Base-by-base conservation (phyloP, 2,329 filamentous ascomycete genomes). In the Colletotrichum spaethianum region DNA sequence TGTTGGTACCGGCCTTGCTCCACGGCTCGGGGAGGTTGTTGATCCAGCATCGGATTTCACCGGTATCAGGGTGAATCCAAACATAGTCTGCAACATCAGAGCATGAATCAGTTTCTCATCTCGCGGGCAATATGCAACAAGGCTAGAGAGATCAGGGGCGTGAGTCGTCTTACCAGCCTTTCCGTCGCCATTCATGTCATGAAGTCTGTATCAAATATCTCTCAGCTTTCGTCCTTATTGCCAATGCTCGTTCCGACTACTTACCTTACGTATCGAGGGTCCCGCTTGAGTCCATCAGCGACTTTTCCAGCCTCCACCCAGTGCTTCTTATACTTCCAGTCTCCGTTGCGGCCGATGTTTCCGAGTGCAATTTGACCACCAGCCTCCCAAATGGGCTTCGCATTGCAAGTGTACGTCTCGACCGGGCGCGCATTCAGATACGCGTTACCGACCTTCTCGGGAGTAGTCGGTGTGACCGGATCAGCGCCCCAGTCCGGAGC, bases 151-250 rank as follows among this genome's bases (percentile, higher is more conserved):
- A 3, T 31, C 23, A 53, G 28, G 23, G 50, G 50, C 14, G 18
- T n/a, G 50, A 14, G 28, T 1, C 28, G 28, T 48, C 50, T 56
- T 26, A 63, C 65, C 63, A n/a, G 75, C 74, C 63, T 69, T 74
- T 3, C 74, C 73, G 48, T 76, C 74, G 7, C 74, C 75, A 50
- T 75, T 67, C 74, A 76, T 75, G n/a, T 76, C 74, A 33, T 71
- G 60, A 4, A 75, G 69, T 33, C 28, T 33, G 50, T 16, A 14
- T 28, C 12, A 31, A 23, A 16, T 31, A 44, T 8, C 6, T n/a
- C 5, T 44, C n/a, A 44, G 42, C 42, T n/a, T 44, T n/a, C 42
- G 42, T n/a, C 18, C 5, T n/a, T 44, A 8, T 44, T 44, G 18
- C 18, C 42, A n/a, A 16, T 20, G 18, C 42, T 44, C 42, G 50